A percentile compares a stretch with the other conserved stretches of the same genome.
Evolutionary conservation across 1,284 basidiomycete species (phyloP).

Genomic region (Ustilago bromivora): DNA sequence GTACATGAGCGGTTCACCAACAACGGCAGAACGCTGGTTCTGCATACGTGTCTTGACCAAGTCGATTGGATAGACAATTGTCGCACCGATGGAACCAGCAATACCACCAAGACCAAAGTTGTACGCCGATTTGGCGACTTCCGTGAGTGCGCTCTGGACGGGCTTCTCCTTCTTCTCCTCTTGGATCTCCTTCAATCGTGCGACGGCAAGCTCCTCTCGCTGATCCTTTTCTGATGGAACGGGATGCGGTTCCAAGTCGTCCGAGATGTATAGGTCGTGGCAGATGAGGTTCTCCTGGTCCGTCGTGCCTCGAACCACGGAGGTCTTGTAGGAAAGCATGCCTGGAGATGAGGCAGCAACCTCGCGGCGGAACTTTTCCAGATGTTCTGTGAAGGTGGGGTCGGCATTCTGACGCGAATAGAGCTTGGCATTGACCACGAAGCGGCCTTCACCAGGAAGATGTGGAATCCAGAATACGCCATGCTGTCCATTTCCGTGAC

Average conservation of each 20-base stretch:
- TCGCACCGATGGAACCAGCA: slow-evolving; percentile 89
- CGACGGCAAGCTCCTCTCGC: slow-evolving; percentile 21
- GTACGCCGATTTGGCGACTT: slow-evolving; percentile 74
- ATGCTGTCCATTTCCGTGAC: slow-evolving; percentile 30
- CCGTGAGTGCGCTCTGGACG: slow-evolving; percentile 42
- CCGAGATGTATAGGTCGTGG: slow-evolving; percentile 63
- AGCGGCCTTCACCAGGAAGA: slow-evolving; percentile 63
- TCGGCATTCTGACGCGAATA: slow-evolving; percentile 60
- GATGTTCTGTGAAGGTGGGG: slow-evolving; percentile 57
- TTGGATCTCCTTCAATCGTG: slow-evolving; percentile 39
- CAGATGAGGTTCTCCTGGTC: slow-evolving; percentile 62
- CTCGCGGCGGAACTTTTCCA: slow-evolving; percentile 60
- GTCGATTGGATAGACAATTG: slow-evolving; percentile 93
- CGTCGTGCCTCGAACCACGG: slow-evolving; percentile 52
- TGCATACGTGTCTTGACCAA: slow-evolving; percentile 90
- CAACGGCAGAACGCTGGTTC: slow-evolving; percentile 77
- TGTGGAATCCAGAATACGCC: slow-evolving; percentile 58
- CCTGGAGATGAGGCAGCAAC: slow-evolving; percentile 61
- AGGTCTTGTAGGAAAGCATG: slow-evolving; percentile 64
- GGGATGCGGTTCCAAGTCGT: slow-evolving; percentile 64
- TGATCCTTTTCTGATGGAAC: slow-evolving; percentile 25
- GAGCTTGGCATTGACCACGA: slow-evolving; percentile 63
- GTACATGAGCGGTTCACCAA: slow-evolving; percentile 69
- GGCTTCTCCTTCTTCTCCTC: slow-evolving; percentile 43
- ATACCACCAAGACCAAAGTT: slow-evolving; percentile 91